Evolutionary conservation across 2,329 filamentous ascomycete species (phyloP), one percentile per base, ranked within the genome.

Genomic region (Cordyceps tenuipes): DNA sequence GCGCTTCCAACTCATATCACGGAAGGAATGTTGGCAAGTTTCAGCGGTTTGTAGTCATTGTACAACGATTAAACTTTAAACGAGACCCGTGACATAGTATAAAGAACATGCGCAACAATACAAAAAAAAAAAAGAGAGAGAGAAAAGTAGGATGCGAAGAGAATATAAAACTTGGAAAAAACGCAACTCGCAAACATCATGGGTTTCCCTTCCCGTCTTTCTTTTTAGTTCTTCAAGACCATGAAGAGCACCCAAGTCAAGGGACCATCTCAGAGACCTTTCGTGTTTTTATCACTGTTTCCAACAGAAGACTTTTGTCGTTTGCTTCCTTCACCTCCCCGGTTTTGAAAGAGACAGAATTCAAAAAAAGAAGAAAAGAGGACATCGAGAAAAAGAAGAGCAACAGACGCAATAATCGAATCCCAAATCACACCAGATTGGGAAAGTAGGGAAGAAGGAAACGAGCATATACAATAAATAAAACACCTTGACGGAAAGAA

Each of bases 391-490:
- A 63, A 23, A 62, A 56, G 26, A 49, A 31, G 15, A 43, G 9
- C 4, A 43, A 15, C 54, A 36, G 43, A 60, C 8, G 34, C 34
- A 36, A 12, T 36, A 9, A 62, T 47, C 12, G 12, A 52, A 26
- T 8, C 50, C 50, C 29, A 29, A 29, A 34, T 23, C 31, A 34
- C 12, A 34, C n/a, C 31, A 19, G n/a, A 17, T 61, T 60, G 59
- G 60, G 63, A 60, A 58, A 60, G 61, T 62, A 60, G 59, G 62
- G 60, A 59, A 59, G n/a, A 62, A 59, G 21, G 44, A 31, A 29
- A 47, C 17, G 7, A 48, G n/a, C 54, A 36, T 48, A 60, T 12
- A 36, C 34, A 36, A 36, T 36, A 36, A 36, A 36, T 36, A 36
- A 62, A 54, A 59, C 26, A 54, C 21, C 43, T 31, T 41, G 31